Base-by-base conservation (phyloP, 352 stramenopile species). In the Globisporangium solare region DNA sequence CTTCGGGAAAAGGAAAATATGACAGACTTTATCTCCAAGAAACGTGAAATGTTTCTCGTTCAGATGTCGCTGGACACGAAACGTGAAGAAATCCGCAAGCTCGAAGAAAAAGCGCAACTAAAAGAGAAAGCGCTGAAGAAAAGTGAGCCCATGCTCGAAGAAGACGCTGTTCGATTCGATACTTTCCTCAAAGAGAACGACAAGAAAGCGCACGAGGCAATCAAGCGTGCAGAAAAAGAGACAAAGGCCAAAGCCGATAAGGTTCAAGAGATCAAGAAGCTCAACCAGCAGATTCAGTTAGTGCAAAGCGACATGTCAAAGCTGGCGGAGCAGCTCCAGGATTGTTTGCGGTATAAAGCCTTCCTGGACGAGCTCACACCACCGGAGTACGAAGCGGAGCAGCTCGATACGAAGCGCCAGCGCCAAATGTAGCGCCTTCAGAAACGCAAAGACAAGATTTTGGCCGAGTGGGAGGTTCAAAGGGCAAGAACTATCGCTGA, bases 141-240 rank as follows among this genome's bases (percentile, higher is more conserved):
- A 66, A 96, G 85, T 50, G 93, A 98, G 65, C 65, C 97, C 27
- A 98, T 98, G 92, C 77, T 98, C 0, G 95, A 98, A 71, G 89
- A 98, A 66, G 94, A 98, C 55, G 91, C 93, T 6, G 89, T 98
- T 46, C 81, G 90, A 17, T 98, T 98, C 54, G 95, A 98, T 62
- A 97, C 92, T 17, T 98, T 98, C 40, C 61, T 98, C n/a, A 98
- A 98, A 60, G 94, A 98, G 59, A 98, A 98, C 63, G 94, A 98
- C 79, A 96, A 95, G 62, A 97, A 98, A 61, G 91, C 94, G n/a
- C 89, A 98, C 65, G 92, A 97, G 54, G 94, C 94, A 4, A 98
- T 98, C 60, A 98, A 97, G 54, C 73, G 80, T 20, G 92, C 92
- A 5, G 95, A 98, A 62, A 94, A 93, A 42, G 92, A 98, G 68